Percentiles rank a stretch among this genome's conserved stretches.
These are phyloP conservation scores for Reutealis trisperma DNA, from an alignment of 345 rosid species.

Conservation along the genomic window DNA sequence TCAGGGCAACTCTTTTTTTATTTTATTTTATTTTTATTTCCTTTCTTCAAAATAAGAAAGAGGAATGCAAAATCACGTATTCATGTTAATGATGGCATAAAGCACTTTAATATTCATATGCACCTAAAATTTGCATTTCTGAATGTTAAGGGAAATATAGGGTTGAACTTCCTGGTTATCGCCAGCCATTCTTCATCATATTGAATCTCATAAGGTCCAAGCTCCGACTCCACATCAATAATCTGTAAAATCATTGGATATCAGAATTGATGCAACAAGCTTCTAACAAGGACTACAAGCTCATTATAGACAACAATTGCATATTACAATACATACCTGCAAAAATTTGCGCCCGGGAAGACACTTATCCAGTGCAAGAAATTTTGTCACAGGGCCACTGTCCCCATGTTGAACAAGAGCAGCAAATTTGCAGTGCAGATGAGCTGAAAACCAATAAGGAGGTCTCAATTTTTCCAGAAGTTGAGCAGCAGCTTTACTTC, in stretches of 20 bases:
- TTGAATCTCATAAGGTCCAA: slow-evolving; percentile 70
- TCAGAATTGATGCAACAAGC: slow-evolving; percentile 23
- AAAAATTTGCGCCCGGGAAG: slow-evolving; percentile 68
- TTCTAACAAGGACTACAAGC: slow-evolving; percentile 15
- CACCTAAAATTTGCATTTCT: slow-evolving; percentile 58
- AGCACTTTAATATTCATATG: background rate
- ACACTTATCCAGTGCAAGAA: slow-evolving; percentile 93
- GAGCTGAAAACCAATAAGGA: slow-evolving; percentile 91
- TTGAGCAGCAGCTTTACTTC: slow-evolving; percentile 85
- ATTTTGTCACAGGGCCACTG: slow-evolving; percentile 71
- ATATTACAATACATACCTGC: slow-evolving; percentile 48
- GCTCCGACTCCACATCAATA: slow-evolving; percentile 75
- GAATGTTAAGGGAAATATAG: slow-evolving; percentile 62
- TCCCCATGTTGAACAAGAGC: slow-evolving; percentile 83
- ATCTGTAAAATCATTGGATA: slow-evolving; percentile 43
- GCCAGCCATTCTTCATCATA: slow-evolving; percentile 94
- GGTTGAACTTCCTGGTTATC: slow-evolving; percentile 63
- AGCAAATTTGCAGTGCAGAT: slow-evolving; percentile 86
- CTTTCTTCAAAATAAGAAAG: background rate
- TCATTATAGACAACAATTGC: slow-evolving; percentile 13
- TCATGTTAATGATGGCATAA: background rate
- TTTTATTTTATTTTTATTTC: too few relatives aligned
- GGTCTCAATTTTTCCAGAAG: slow-evolving; percentile 80
- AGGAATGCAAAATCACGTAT: background rate
- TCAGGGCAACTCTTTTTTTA: background rate